Percentiles rank a stretch among this genome's conserved stretches.
These are phyloP conservation scores for Diaporthe nobilis DNA, from an alignment of 2,329 filamentous ascomycete species.

Conservation along the genomic window DNA sequence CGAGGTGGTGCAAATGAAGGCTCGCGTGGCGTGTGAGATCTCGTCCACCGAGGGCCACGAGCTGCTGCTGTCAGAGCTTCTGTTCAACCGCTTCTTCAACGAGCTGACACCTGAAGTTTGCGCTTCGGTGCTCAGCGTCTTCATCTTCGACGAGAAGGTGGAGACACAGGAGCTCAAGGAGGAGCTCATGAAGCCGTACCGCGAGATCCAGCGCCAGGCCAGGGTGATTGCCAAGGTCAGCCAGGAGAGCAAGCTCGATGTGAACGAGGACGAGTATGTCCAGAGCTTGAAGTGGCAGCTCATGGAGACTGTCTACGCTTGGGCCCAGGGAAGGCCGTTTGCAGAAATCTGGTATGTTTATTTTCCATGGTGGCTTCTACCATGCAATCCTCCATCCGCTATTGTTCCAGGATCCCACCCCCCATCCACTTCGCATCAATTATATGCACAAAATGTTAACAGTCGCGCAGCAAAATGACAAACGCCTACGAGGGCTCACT, in stretches of 20 bases:
- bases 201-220: slow-evolving; percentile 89
- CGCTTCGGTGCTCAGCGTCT: slow-evolving; percentile 89
- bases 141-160: slow-evolving; percentile 98
- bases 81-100: slow-evolving; percentile 99
- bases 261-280: slow-evolving; percentile 97
- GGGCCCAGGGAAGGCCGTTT: slow-evolving; percentile 92
- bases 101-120: slow-evolving; percentile 90
- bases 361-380: background rate
- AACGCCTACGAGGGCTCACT: slow-evolving; percentile 97
- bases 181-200: slow-evolving; percentile 86
- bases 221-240: slow-evolving; percentile 92
- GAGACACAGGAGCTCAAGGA: slow-evolving; percentile 84
- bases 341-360: slow-evolving; percentile 90
- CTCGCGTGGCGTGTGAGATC: slow-evolving; percentile 97
- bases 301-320: slow-evolving; percentile 95
- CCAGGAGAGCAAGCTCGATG: slow-evolving; percentile 90
- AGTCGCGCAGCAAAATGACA: slow-evolving; percentile 85
- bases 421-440: background rate
- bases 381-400: too few species aligned
- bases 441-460: background rate
- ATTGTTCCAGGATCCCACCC: background rate
- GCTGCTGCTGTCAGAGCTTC: slow-evolving; percentile 89
- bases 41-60: slow-evolving; percentile 93
- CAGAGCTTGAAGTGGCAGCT: slow-evolving; percentile 92
- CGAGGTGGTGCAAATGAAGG: slow-evolving; percentile 97